Percentiles rank a stretch among this genome's conserved stretches.
phyloP scores from a whole-genome alignment of 2,329 filamentous ascomycete species.

The Aaosphaeria pasadenensis region DNA sequence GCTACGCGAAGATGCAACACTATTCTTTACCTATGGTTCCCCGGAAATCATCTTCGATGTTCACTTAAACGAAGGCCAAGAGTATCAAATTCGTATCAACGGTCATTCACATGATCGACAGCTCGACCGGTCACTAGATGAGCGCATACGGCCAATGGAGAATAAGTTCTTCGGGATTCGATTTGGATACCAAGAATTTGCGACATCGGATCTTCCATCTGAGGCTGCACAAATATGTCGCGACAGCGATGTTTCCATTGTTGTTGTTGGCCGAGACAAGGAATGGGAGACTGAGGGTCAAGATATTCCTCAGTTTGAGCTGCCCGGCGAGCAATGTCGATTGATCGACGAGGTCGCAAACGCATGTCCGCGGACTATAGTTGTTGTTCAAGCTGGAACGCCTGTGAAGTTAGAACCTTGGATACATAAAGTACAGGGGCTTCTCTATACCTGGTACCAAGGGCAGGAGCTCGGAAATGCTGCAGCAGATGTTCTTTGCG shows the following conservation, averaged over 20 bases:
- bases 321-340: conserved; percentile 56
- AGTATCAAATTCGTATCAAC: background rate
- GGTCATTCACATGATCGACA: background rate
- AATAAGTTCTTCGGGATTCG: background rate
- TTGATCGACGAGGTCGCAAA: conserved; percentile 63
- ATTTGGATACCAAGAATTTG: background rate
- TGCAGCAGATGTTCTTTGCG: conserved; percentile 40
- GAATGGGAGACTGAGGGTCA: conserved; percentile 55
- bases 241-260: conserved; percentile 27
- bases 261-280: conserved; percentile 33
- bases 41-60: background rate
- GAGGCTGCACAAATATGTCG: conserved; percentile 11
- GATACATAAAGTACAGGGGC: conserved; percentile 46
- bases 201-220: background rate
- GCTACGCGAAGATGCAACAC: background rate
- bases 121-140: background rate
- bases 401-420: conserved; percentile 67
- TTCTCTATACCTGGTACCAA: conserved; percentile 42
- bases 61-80: background rate
- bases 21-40: background rate
- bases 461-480: conserved; percentile 43
- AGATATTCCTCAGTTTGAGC: conserved; percentile 54
- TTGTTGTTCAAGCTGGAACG: conserved; percentile 76
- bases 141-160: background rate
- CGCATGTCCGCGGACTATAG: conserved; percentile 66